phyloP scores from a whole-genome alignment of 805 yeast species.

The Scheffersomyces amazonensis region DNA sequence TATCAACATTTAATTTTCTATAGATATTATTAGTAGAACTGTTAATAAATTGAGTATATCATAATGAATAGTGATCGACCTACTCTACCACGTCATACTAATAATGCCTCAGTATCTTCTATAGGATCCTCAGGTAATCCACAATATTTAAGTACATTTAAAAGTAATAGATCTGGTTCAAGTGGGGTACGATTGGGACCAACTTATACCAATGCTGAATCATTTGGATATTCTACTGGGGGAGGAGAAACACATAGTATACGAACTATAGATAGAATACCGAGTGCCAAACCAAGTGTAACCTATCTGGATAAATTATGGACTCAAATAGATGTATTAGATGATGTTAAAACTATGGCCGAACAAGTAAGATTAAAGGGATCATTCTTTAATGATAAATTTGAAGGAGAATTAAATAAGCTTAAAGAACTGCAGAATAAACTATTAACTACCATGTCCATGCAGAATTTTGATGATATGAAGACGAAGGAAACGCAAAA shows the following conservation, averaged over 20 bases:
- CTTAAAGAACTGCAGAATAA: constrained; percentile 55
- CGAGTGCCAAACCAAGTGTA: constrained; percentile 55
- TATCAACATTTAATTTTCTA: too few species aligned
- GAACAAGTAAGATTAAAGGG: constrained; percentile 38
- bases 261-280: constrained; percentile 44
- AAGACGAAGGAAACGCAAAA: constrained; percentile 13
- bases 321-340: constrained; percentile 84
- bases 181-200: constrained; percentile 13
- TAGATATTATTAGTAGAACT: too few species aligned
- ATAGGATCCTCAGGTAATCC: background rate
- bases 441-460: constrained; percentile 30
- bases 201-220: constrained; percentile 15
- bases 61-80: background rate
- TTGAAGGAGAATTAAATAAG: constrained; percentile 48
- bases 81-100: constrained; percentile 5
- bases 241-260: constrained; percentile 10
- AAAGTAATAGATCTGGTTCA: constrained; percentile 12
- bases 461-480: constrained; percentile 21
- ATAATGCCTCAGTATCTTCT: constrained; percentile 10
- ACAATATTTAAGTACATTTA: background rate
- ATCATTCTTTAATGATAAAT: constrained; percentile 51
- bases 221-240: constrained; percentile 1
- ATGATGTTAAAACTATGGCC: constrained; percentile 69
- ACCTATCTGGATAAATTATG: constrained; percentile 75
- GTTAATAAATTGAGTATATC: too few species aligned